A percentile compares a stretch with the other conserved stretches of the same genome.
Conservation (phyloP, 164 flowering plant genomes). For the Stephania yunnanensis region DNA sequence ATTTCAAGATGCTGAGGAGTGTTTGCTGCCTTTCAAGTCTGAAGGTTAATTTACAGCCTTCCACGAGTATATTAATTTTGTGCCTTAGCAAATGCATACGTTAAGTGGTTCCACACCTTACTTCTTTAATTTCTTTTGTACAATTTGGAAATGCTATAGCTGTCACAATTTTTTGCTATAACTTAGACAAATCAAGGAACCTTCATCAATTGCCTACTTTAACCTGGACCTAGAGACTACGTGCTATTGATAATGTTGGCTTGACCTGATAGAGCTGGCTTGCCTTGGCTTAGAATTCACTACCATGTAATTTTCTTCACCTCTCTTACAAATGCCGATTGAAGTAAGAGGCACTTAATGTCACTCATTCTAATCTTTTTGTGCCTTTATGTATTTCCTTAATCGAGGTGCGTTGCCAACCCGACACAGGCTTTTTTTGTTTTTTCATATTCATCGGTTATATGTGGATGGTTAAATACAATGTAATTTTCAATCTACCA, state of each 20-base stretch:
- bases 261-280: background rate
- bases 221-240: no score
- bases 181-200: no score
- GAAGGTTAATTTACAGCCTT: constrained; percentile 54
- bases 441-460: background rate
- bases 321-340: background rate
- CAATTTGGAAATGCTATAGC: no score
- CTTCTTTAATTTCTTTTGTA: no score
- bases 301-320: background rate
- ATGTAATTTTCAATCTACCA: background rate
- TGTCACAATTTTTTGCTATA: no score
- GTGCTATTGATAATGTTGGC: background rate
- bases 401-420: background rate
- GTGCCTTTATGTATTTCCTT: background rate
- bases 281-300: background rate
- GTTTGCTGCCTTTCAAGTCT: constrained; percentile 47
- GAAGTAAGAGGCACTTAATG: background rate
- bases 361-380: background rate
- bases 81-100: constrained; percentile 67
- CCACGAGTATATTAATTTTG: constrained; percentile 54
- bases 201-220: no score
- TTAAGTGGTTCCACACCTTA: background rate
- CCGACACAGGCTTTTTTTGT: background rate
- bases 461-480: background rate
- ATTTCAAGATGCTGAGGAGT: constrained; percentile 58